Base-by-base conservation (phyloP, 179 eudicot species). In the Camellia oleifera region DNA sequence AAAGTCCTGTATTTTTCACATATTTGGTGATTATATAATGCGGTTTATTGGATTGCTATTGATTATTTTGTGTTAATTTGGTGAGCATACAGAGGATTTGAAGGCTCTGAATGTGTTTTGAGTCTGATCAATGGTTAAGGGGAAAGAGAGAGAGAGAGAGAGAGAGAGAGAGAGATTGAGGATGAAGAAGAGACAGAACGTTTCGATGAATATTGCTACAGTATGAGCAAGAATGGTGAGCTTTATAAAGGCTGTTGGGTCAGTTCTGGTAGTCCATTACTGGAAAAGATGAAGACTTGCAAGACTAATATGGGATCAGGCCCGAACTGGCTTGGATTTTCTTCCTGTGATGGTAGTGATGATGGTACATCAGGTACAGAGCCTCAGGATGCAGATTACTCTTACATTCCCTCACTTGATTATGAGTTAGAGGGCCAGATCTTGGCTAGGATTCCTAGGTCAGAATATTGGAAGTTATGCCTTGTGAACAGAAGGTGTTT, bases 331-430 rank as follows among this genome's bases (percentile, higher is more conserved):
- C 77, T 58, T 63, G 56, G 40, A 48, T 78, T 69, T 52, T 63
- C 82, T 23, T 46, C 77, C 20, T 11, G 68, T 73, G 20, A 45
- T 64, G 44, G 80, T 23, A 26, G 76, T 74, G 80, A 56, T 65
- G 77, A 68, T 73, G 69, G 66, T 42, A 73, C 84, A 20, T 78
- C 81, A 23, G 75, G 79, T 77, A 64, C 64, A 62, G 64, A 85
- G 86, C 77, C 89, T 89, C 91, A 91, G 92, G 97, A 93, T 91
- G 95, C 97, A 91, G 95, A 93, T 93, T 90, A 91, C 70, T 57
- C 75, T 53, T 23, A 46, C 71, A 62, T 68, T 11, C 80, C 88
- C 20, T 70, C 82, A 7, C 87, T 87, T 4, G 76, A 79, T 74
- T 80, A 80, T 56, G 89, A 87, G 70, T 40, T 89, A 74, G 97